These are phyloP conservation scores for Ceratocystis cubensis DNA, from an alignment of 2,329 filamentous ascomycete species.

Conservation along the genomic window DNA sequence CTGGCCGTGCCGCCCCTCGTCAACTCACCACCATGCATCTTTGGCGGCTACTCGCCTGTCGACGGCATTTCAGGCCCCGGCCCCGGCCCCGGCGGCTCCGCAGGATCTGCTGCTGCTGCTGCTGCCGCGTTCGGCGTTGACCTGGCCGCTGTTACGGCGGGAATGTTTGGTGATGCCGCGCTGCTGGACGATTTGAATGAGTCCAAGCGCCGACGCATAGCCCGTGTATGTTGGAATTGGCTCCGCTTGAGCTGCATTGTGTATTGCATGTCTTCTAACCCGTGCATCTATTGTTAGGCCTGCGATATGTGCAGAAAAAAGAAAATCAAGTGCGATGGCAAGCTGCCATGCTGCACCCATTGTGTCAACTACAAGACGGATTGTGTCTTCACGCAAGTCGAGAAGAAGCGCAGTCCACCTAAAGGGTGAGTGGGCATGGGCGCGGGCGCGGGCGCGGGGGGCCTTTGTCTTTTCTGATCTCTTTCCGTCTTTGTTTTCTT, in stretches of 20 bases:
- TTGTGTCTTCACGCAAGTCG: conserved; percentile 92
- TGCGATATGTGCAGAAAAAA: conserved; percentile 96
- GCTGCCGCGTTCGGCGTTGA: conserved; percentile 38
- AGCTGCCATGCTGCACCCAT: conserved; percentile 86
- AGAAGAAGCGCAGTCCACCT: conserved; percentile 95
- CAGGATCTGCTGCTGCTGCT: conserved; percentile 29
- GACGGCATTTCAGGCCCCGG: conserved; percentile 40
- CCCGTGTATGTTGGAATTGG: conserved; percentile 46
- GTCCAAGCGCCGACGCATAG: conserved; percentile 78
- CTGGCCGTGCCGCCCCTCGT: conserved; percentile 46
- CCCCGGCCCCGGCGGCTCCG: neutral
- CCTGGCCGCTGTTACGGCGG: conserved; percentile 37
- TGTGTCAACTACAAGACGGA: conserved; percentile 98
- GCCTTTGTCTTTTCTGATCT: no score
- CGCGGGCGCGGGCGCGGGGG: no score
- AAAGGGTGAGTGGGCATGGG: conserved; percentile 58
- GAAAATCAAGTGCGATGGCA: conserved; percentile 97
- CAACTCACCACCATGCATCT: conserved; percentile 57
- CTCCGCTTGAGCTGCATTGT: neutral
- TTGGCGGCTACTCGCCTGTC: conserved; percentile 44
- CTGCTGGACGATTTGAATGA: conserved; percentile 59
- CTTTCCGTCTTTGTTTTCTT: neutral
- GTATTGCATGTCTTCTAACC: neutral
- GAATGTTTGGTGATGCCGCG: conserved; percentile 46
- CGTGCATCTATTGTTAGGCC: conserved; percentile 40